Base-by-base conservation (phyloP, 805 yeast genomes). In the Lachancea mirantina region DNA sequence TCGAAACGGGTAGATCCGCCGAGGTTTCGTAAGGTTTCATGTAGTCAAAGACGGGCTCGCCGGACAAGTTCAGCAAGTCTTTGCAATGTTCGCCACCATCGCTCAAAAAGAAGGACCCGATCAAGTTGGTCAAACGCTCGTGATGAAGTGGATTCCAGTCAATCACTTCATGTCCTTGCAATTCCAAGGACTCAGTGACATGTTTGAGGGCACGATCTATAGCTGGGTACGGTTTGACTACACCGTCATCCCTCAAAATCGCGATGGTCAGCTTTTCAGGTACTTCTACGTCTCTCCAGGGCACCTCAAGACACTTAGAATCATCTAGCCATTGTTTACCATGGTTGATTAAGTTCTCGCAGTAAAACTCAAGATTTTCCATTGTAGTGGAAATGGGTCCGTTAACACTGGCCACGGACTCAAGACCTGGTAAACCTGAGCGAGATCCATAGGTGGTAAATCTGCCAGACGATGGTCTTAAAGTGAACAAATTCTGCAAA, bases 151-250 rank as follows among this genome's bases (percentile, higher is more conserved):
- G 65, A 16, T 62, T 60, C 68, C 75, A 64, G 31, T 67, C 68
- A 27, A 74, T 59, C 8, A 72, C 62, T 36, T 68, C 70, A 36
- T 69, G 76, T 17, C 81, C 78, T 10, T 65, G 65, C 18, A 50
- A 61, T 19, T 46, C 43, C 23, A 65, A 43, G 24, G 45, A 43
- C 13, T 48, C 57, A 6, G 45, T 48, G 5, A 57, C 57, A 6
- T 45, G 46, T 14, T 62, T 49, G 35, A 75, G 26, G 1, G 70
- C 78, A 36, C 77, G 59, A 8, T 55, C 35, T 8, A 72, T 58
- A 4, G 75, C 75, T 6, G 77, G 71, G 14, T 68, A 64, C 5
- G 76, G 76, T 13, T 61, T 57, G 5, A 68, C 61, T 15, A 57
- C 44, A 6, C 66, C 67, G 45, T 73, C 76, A 36, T 61, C 62